phyloP scores from a whole-genome alignment of 2,329 filamentous ascomycete genomes.

The Huntiella moniliformis region DNA sequence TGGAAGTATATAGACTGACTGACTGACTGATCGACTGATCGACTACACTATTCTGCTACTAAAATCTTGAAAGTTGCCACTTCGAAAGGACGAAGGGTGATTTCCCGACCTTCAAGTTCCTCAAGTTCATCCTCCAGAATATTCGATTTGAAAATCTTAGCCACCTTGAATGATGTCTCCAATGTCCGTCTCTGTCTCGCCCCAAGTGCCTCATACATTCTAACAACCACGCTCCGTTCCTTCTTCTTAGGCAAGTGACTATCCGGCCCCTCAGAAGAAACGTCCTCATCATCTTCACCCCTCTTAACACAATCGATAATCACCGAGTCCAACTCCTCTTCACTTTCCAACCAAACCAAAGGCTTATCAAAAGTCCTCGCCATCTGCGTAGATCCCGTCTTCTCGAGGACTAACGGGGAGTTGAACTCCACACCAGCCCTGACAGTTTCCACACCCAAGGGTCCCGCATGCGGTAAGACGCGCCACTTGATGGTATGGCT shows the following conservation, averaged over 20 bases:
- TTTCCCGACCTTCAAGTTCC: slow-evolving; percentile 32
- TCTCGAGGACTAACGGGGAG: slow-evolving; percentile 14
- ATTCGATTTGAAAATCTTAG: slow-evolving; percentile 67
- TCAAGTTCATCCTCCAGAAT: slow-evolving; percentile 70
- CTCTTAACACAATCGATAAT: slow-evolving; percentile 83
- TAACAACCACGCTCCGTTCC: slow-evolving; percentile 62
- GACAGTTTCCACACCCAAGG: slow-evolving; percentile 53
- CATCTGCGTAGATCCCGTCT: not conserved
- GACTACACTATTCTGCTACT: slow-evolving; percentile 20
- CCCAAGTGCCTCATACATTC: slow-evolving; percentile 77
- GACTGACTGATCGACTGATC: not conserved
- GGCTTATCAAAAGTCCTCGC: slow-evolving; percentile 3
- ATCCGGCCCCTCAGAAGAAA: slow-evolving; percentile 27
- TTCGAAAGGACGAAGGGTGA: slow-evolving; percentile 64
- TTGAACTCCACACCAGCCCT: slow-evolving; percentile 83
- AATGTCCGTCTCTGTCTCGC: slow-evolving; percentile 59
- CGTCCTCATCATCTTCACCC: slow-evolving; percentile 70
- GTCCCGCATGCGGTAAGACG: slow-evolving; percentile 66
- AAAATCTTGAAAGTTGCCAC: slow-evolving; percentile 60
- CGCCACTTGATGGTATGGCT: slow-evolving; percentile 74
- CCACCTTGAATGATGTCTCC: slow-evolving; percentile 48
- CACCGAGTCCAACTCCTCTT: slow-evolving; percentile 53
- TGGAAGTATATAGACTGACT: not conserved
- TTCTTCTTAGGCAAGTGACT: slow-evolving; percentile 42
- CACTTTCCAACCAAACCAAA: slow-evolving; percentile 18